Base-by-base conservation (phyloP, 495 filamentous ascomycete species). In the Friedmanniomyces simplex region DNA sequence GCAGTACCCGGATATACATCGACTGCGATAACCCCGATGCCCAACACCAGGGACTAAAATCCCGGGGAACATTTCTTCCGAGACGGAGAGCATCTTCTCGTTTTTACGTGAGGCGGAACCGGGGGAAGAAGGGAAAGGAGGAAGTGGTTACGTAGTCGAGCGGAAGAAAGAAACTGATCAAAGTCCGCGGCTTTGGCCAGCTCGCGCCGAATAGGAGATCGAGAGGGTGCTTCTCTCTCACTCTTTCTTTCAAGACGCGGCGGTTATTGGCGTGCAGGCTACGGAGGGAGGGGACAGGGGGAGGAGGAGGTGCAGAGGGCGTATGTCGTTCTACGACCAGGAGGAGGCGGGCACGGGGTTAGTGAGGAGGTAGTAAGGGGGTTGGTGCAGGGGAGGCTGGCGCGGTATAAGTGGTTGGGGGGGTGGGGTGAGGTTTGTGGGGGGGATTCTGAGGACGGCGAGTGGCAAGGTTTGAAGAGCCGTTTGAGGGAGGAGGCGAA, bases 371-470 rank as follows among this genome's bases (percentile, higher is more conserved):
- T 79, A 79, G 54, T 77, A 3, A 14, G 32, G 8, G 43, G 39
- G 25, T 59, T 30, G 48, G 25, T 59, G 14, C 49, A 25, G 14
- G 36, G 22, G 28, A 37, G 28, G 12, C 24, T 85, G 16, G 74
- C 80, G 10, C 67, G 68, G 30, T 81, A 85, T 65, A 91, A 91
- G 70, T 73, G 77, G 67, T 74, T 90, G 43, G 82, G 77, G 39
- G 86, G 87, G 1, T n/a, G n/a, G n/a, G n/a, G n/a, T n/a, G n/a
- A n/a, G 87, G 87, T 88, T 90, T 66, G 62, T 82, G 13, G 81
- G 86, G 26, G 72, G 68, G 0, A 82, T 91, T 60, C 86, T 87
- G 0, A 88, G 84, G 72, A 90, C 86, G 36, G 21, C 36, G 21
- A 59, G 50, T 20, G 60, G 57, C 12, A 63, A 63, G 52, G 59